Evolutionary conservation across 2,329 filamentous ascomycete genomes (phyloP).

Genomic region (Helminthosporium solani): DNA sequence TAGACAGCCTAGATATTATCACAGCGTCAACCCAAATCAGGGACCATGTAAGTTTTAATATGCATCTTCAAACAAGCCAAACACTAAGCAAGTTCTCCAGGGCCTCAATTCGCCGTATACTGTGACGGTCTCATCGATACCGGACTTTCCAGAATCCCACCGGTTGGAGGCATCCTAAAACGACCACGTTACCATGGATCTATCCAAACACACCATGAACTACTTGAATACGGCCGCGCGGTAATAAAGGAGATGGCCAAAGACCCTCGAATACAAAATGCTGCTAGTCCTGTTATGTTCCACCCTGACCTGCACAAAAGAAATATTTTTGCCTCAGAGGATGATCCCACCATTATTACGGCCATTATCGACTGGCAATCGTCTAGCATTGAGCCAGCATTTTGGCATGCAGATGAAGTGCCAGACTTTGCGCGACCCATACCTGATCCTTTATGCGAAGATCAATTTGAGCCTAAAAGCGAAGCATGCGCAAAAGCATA

Average conservation of each 20-base stretch:
- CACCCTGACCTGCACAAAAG: constrained; percentile 46
- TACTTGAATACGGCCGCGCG: constrained; percentile 32
- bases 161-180: constrained; percentile 12
- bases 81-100: constrained; percentile 25
- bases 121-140: constrained; percentile 43
- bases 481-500: constrained; percentile 38
- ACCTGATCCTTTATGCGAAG: constrained; percentile 18
- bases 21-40: constrained; percentile 33
- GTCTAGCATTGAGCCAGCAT: constrained; percentile 43
- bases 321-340: constrained; percentile 47
- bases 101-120: constrained; percentile 37
- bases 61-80: constrained; percentile 5
- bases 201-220: constrained; percentile 32
- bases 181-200: constrained; percentile 40
- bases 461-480: constrained; percentile 19
- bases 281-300: constrained; percentile 36
- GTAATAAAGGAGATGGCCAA: constrained; percentile 34
- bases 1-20: constrained; percentile 38
- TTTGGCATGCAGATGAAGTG: constrained; percentile 41
- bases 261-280: constrained; percentile 27
- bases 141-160: constrained; percentile 41
- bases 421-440: constrained; percentile 43
- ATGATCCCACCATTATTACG: constrained; percentile 41
- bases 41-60: constrained; percentile 42
- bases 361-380: constrained; percentile 50